Evolutionary conservation across 768 basidiomycete species (phyloP).

Genomic region (Suillus americanus): DNA sequence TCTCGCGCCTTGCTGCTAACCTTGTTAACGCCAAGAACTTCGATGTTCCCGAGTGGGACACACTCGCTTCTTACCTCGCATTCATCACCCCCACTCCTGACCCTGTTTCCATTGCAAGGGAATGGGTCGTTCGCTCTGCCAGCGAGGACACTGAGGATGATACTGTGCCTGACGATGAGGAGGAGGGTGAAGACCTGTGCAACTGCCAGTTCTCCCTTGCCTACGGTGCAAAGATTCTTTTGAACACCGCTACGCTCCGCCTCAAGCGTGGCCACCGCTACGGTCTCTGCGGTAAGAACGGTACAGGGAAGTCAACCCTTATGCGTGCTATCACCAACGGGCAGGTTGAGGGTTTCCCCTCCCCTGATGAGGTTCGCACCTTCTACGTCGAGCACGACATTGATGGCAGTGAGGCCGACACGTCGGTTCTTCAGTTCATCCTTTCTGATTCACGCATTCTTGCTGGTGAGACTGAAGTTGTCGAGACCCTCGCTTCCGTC

Average conservation of each 20-base stretch:
- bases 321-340: conserved; percentile 94
- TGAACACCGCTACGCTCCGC: conserved; percentile 95
- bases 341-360: conserved; percentile 98
- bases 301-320: conserved; percentile 95
- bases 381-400: conserved; percentile 99
- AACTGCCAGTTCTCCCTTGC: conserved; percentile 99
- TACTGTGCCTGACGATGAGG: conserved; percentile 80
- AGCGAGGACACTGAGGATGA: conserved; percentile 70
- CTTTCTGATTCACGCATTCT: conserved; percentile 80
- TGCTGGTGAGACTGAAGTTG: conserved; percentile 64
- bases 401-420: conserved; percentile 92
- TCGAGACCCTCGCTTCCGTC: conserved; percentile 83
- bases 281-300: conserved; percentile 97
- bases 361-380: conserved; percentile 94
- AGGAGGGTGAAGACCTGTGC: conserved; percentile 98
- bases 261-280: conserved; percentile 99
- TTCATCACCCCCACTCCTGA: conserved; percentile 67
- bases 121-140: conserved; percentile 91
- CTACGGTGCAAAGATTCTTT: conserved; percentile 97
- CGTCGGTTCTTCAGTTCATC: conserved; percentile 88
- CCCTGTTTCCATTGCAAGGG: conserved; percentile 63
- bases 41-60: conserved; percentile 84
- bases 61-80: conserved; percentile 72
- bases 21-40: conserved; percentile 92
- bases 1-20: conserved; percentile 77